Evolutionary conservation across 441 rosid genomes (phyloP), one percentile per base, ranked within the genome.

Genomic region (Gossypium aridum): DNA sequence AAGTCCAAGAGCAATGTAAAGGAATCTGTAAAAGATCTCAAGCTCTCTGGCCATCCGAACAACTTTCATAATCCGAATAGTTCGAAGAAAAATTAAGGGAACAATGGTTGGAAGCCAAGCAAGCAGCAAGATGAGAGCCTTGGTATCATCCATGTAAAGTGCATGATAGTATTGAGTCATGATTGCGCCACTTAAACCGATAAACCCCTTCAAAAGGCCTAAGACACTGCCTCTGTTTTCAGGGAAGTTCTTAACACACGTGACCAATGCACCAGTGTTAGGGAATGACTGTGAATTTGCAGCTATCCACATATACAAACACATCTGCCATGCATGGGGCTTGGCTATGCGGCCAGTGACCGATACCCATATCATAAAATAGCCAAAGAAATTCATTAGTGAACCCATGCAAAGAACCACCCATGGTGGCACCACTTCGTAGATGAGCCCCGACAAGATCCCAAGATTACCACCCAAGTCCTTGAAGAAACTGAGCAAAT

Each of bases 261-360:
- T 78, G 47, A 84, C 91, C 0, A 89, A 43, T 49, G 92, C 87
- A 43, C 87, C 92, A 0, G 90, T 90, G 7, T 89, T 90, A 16
- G 92, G 85, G 43, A 87, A 91, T 2, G 94, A 72, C 73, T 85
- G 88, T 0, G 97, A 91, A 78, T 91, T 90, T 3, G 96, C 85
- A 1, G 90, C 90, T 2, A 83, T 13, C 31, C 89, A 86, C 10
- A 84, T 87, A 74, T 86, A 93, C 0, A 91, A 73, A 78, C 94
- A 91, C 91, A 90, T 86, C n/a, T 91, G 89, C 96, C 91, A 88
- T 0, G 87, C 82, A 47, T 72, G 80, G 13, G 92, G 96, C 67
- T 78, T 79, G 0, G 84, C 13, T 1, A 84, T 82, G 3, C 80
- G 75, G 23, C 86, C 39, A 0, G 91, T 85, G 47, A 88, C 86